A percentile compares a stretch with the other conserved stretches of the same genome.
Conservation (phyloP, 148 eudicot genomes). For the Selenicereus undatus region DNA sequence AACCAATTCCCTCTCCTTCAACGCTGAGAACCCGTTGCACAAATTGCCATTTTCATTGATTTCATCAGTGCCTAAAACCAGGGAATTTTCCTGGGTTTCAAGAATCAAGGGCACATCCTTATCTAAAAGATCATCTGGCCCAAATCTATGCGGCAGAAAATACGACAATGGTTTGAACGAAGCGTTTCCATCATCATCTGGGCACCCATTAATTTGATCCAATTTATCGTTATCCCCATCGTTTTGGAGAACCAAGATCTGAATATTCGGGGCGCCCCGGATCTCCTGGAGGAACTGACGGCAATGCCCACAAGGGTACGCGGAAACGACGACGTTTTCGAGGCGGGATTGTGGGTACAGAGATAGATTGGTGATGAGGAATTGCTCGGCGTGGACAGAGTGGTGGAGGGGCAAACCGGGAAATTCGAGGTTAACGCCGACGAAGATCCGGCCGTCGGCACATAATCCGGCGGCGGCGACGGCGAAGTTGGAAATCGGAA, state of each 20-base stretch:
- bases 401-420: conserved; percentile 73
- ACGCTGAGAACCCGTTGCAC: conserved; percentile 29
- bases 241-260: conserved; percentile 37
- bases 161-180: conserved; percentile 41
- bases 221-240: not conserved
- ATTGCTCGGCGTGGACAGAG: conserved; percentile 92
- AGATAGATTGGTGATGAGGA: conserved; percentile 57
- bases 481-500: conserved; percentile 59
- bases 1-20: conserved; percentile 24
- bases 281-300: conserved; percentile 92
- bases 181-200: not conserved
- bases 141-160: conserved; percentile 59
- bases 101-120: conserved; percentile 53
- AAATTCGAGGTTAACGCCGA: conserved; percentile 86
- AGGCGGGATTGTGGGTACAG: conserved; percentile 40
- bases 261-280: conserved; percentile 47
- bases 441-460: conserved; percentile 74
- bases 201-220: not conserved
- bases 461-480: conserved; percentile 74
- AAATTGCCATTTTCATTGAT: not conserved
- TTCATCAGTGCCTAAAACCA: conserved; percentile 14
- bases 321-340: conserved; percentile 60
- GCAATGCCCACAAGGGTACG: conserved; percentile 97
- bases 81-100: conserved; percentile 41
- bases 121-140: conserved; percentile 62